phyloP scores from a whole-genome alignment of 2,329 filamentous ascomycete species.

The Apiospora saccharicola region DNA sequence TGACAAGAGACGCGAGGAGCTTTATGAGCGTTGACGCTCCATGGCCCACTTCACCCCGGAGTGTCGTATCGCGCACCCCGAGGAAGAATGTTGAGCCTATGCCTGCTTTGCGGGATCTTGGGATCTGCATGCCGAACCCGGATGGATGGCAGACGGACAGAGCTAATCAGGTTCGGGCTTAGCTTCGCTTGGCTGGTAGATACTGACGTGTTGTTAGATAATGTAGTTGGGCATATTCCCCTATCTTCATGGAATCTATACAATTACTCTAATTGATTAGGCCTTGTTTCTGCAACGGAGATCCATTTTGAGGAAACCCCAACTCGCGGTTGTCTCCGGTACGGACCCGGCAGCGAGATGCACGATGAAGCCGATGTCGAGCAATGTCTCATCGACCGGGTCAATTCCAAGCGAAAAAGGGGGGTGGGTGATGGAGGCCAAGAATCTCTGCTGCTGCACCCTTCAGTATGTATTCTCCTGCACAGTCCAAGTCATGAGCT shows the following conservation, averaged over 20 bases:
- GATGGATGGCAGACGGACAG: not conserved
- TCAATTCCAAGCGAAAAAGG: constrained; percentile 10
- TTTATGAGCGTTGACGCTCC: constrained; percentile 6
- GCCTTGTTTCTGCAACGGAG: not conserved
- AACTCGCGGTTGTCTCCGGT: not conserved
- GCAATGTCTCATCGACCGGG: not conserved
- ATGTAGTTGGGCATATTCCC: not conserved
- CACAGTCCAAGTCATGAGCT: not conserved
- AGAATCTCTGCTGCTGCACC: not conserved
- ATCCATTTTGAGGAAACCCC: constrained; percentile 1
- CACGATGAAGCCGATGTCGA: not conserved
- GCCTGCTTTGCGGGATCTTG: not conserved
- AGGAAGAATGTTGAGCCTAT: not conserved
- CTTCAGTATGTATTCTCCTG: not conserved
- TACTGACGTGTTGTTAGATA: not conserved
- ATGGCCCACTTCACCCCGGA: not conserved
- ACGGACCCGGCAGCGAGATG: not conserved
- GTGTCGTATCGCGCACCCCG: not conserved
- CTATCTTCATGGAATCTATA: not conserved
- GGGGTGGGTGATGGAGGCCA: not conserved
- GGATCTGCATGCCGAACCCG: not conserved
- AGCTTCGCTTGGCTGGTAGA: not conserved
- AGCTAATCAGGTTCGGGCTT: not conserved
- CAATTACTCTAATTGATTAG: not conserved
- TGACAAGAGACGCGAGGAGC: not conserved